Evolutionary conservation across 2,329 filamentous ascomycete genomes (phyloP).

Genomic region (Neopestalotiopsis sp.): DNA sequence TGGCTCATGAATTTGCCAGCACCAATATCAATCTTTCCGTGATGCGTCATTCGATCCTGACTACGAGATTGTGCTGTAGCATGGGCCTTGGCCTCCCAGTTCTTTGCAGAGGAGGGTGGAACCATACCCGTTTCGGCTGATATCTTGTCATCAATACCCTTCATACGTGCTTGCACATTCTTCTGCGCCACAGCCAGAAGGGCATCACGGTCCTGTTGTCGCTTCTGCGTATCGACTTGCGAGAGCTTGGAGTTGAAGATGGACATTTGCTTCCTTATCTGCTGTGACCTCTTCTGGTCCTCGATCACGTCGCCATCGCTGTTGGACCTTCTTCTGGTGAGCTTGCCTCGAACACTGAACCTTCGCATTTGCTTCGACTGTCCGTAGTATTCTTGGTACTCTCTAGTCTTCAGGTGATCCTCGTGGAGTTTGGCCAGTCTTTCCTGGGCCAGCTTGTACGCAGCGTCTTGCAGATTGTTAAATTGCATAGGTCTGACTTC

Average conservation of each 20-base stretch:
- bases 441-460: constrained; percentile 84
- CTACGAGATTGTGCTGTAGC: constrained; percentile 70
- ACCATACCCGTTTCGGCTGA: constrained; percentile 78
- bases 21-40: constrained; percentile 71
- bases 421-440: constrained; percentile 80
- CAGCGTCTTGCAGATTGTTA: constrained; percentile 80
- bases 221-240: constrained; percentile 74
- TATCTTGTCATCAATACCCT: constrained; percentile 82
- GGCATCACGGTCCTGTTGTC: constrained; percentile 74
- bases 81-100: constrained; percentile 81
- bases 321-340: constrained; percentile 68
- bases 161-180: constrained; percentile 81
- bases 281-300: constrained; percentile 71
- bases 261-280: constrained; percentile 81
- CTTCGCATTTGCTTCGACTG: constrained; percentile 41
- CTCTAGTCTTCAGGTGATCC: constrained; percentile 65
- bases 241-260: constrained; percentile 72
- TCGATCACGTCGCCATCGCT: constrained; percentile 68
- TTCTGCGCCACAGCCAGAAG: constrained; percentile 81
- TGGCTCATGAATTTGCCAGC: constrained; percentile 81
- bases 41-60: constrained; percentile 60
- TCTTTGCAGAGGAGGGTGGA: constrained; percentile 68
- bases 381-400: constrained; percentile 80
- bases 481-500: constrained; percentile 56
- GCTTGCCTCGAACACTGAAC: constrained; percentile 58